Evolutionary conservation across 2,329 filamentous ascomycete genomes (phyloP).

Genomic region (Hypoxylon sp.): DNA sequence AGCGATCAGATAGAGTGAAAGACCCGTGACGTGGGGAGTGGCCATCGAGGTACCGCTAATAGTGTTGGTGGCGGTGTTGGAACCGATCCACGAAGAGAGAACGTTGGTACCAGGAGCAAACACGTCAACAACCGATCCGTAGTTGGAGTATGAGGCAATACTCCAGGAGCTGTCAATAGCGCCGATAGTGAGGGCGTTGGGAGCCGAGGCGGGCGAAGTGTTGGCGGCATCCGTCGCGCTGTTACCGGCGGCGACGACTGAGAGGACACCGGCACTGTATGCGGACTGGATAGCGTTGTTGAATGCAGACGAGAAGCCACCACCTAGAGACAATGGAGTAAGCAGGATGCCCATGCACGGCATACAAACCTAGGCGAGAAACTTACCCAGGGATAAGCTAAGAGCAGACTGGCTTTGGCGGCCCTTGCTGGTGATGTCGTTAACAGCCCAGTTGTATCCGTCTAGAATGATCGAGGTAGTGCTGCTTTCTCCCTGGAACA

Average conservation of each 20-base stretch:
- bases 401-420: slow-evolving; percentile 63
- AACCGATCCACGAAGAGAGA: slow-evolving; percentile 60
- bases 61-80: slow-evolving; percentile 57
- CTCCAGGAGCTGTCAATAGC: slow-evolving; percentile 61
- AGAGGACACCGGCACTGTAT: slow-evolving; percentile 64
- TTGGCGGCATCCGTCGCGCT: slow-evolving; percentile 57
- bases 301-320: slow-evolving; percentile 61
- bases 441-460: slow-evolving; percentile 59
- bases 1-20: slow-evolving; percentile 69
- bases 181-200: slow-evolving; percentile 68
- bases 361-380: neutral
- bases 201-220: slow-evolving; percentile 65
- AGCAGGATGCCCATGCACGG: neutral
- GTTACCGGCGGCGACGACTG: slow-evolving; percentile 72
- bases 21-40: slow-evolving; percentile 72
- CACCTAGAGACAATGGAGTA: slow-evolving; percentile 52
- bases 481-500: slow-evolving; percentile 55
- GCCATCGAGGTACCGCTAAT: slow-evolving; percentile 75
- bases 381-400: slow-evolving; percentile 66
- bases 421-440: slow-evolving; percentile 61
- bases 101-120: slow-evolving; percentile 62
- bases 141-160: slow-evolving; percentile 67
- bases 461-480: slow-evolving; percentile 51
- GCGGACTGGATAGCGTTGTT: slow-evolving; percentile 66
- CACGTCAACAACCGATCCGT: slow-evolving; percentile 60